Base-by-base conservation (phyloP, 2,329 filamentous ascomycete genomes). In the Ophiostoma triangulosporum region DNA sequence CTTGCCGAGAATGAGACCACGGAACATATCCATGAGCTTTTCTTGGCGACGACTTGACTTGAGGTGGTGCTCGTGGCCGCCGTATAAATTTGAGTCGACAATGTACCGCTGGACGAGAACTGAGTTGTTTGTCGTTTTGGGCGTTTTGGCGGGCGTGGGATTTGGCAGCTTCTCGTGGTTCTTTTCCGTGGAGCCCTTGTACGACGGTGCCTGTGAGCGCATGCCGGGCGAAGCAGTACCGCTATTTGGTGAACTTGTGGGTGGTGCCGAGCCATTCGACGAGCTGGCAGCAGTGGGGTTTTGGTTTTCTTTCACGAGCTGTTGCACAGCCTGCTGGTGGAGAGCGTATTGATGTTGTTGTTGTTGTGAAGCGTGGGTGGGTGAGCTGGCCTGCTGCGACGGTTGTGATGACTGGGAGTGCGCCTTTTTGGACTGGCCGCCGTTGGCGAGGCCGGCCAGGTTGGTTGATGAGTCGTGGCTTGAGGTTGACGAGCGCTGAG, bases 1-100 rank as follows among this genome's bases (percentile, higher is more conserved):
- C 69, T 88, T 90, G 27, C 56, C 56, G 59, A 88, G 88, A 52
- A 97, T 77, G 61, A 96, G 78, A 60, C 84, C 83, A 61, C 89
- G 85, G 68, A 95, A 84, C 81, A 97, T 87, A 66, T 94, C 89
- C 20, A 86, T 84, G 54, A 98, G 75, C 70, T 96, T 97, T 69
- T 98, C 91, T 68, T 98, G 91, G 54, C 93, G 81, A 65, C 88
- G 88, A 57, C 87, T 86, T 57, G 87, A 90, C 70, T 88, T 93
- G 58, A 98, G 80, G 62, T 88, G 81, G 66, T 98, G 93, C 62
- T 86, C 83, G 64, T 98, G 93, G 33, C 81, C 78, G 58, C 87
- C 86, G 58, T 84, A 72, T 6, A 70, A 67, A 6, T 76, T 73
- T 22, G 71, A 59, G 53, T 73, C 71, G 43, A 70, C 50, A 27